phyloP scores from a whole-genome alignment of 768 basidiomycete species.

The Hydnomerulius pinastri region DNA sequence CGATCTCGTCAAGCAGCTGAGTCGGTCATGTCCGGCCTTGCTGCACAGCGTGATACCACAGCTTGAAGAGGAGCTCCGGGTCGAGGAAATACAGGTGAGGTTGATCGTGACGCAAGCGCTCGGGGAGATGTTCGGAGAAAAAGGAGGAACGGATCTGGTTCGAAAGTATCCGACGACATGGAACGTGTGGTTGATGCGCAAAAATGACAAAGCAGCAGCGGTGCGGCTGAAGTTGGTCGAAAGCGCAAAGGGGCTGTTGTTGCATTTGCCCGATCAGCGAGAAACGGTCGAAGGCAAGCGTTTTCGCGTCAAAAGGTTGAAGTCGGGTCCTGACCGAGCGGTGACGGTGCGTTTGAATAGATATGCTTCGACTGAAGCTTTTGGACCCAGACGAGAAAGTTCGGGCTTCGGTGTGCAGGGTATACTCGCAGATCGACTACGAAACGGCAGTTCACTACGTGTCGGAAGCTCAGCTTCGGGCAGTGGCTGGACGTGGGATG shows the following conservation, averaged over 20 bases:
- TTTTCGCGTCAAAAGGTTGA: not conserved
- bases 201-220: constrained; percentile 68
- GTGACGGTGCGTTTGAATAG: constrained; percentile 35
- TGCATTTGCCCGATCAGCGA: constrained; percentile 65
- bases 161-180: constrained; percentile 84
- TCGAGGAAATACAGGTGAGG: constrained; percentile 71
- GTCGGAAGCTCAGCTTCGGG: constrained; percentile 57
- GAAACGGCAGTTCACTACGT: constrained; percentile 88
- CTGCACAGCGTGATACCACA: constrained; percentile 91
- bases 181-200: constrained; percentile 79
- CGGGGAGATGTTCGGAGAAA: constrained; percentile 89
- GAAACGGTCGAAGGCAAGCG: constrained; percentile 73
- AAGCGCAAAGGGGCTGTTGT: constrained; percentile 58
- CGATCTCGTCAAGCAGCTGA: constrained; percentile 80
- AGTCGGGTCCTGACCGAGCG: not conserved
- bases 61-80: constrained; percentile 86
- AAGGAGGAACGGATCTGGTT: constrained; percentile 69
- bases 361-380: constrained; percentile 63
- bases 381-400: constrained; percentile 91
- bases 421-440: constrained; percentile 85
- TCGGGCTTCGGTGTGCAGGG: constrained; percentile 78
- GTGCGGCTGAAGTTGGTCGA: constrained; percentile 85
- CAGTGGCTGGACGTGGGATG: constrained; percentile 67
- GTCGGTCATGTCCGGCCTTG: constrained; percentile 76
- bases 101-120: constrained; percentile 82